Evolutionary conservation across 225 moss, liverwort and hornwort species (phyloP).

Genomic region (Lunularia cruciata): DNA sequence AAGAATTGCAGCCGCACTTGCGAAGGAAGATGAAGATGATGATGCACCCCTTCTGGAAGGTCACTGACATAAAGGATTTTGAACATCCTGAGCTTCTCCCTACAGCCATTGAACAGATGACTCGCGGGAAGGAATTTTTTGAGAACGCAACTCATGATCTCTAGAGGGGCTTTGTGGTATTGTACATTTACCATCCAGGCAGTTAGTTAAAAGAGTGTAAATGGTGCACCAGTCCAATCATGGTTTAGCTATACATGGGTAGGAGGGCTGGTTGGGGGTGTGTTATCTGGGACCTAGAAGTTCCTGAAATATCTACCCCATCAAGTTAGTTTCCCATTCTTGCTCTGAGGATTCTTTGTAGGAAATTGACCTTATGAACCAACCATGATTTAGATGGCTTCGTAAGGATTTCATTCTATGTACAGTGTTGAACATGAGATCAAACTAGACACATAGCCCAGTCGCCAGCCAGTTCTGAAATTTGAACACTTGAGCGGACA

Average conservation of each 20-base stretch:
- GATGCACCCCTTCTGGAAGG: conserved; percentile 41
- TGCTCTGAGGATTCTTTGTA: conserved; percentile 22
- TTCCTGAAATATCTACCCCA: neutral
- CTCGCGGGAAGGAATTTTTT: neutral
- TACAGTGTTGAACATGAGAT: conserved; percentile 23
- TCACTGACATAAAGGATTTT: conserved; percentile 17
- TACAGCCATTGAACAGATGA: neutral
- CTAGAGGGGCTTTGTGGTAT: conserved; percentile 9
- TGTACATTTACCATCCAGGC: conserved; percentile 18
- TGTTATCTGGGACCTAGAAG: neutral
- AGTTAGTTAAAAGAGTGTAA: conserved; percentile 1
- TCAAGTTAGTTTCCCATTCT: conserved; percentile 22
- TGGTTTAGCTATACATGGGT: conserved; percentile 6
- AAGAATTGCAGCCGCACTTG: conserved; percentile 35
- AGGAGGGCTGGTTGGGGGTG: conserved; percentile 5
- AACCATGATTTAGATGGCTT: conserved; percentile 13
- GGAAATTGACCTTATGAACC: conserved; percentile 9
- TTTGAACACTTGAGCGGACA: conserved; percentile 1
- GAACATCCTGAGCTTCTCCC: neutral
- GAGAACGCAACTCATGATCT: conserved; percentile 8
- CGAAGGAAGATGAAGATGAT: conserved; percentile 34
- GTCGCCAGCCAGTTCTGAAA: conserved; percentile 5
- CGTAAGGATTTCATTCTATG: conserved; percentile 12
- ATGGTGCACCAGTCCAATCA: conserved; percentile 15
- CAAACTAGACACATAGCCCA: conserved; percentile 10